phyloP scores from a whole-genome alignment of 2,329 filamentous ascomycete genomes.

The Trichoderma atroviride region DNA sequence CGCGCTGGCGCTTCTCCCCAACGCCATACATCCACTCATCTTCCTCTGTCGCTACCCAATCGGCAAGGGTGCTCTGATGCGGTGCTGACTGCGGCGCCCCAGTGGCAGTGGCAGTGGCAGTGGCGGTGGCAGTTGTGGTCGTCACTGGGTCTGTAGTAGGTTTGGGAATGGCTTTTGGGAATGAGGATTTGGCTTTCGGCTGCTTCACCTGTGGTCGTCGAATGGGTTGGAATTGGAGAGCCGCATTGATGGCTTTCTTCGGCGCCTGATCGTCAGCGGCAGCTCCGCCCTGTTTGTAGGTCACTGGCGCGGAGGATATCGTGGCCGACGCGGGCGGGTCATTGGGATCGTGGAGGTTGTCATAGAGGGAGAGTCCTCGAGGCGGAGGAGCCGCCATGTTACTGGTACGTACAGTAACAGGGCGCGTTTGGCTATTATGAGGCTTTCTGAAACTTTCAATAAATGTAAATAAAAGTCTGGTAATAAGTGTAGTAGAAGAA shows the following conservation, averaged over 20 bases:
- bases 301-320: constrained; percentile 76
- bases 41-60: constrained; percentile 78
- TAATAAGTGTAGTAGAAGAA: not conserved
- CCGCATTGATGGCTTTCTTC: constrained; percentile 63
- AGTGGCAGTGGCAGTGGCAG: constrained; percentile 30
- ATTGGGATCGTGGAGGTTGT: constrained; percentile 72
- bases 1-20: constrained; percentile 70
- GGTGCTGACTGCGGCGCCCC: constrained; percentile 44
- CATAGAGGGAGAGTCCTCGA: constrained; percentile 74
- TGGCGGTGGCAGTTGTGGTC: constrained; percentile 36
- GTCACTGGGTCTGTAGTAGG: constrained; percentile 39
- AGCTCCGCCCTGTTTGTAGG: constrained; percentile 63
- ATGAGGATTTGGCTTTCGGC: constrained; percentile 61
- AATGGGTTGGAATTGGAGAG: constrained; percentile 84
- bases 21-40: constrained; percentile 75
- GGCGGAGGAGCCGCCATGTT: constrained; percentile 43
- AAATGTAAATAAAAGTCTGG: not conserved
- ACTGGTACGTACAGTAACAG: not conserved
- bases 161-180: constrained; percentile 50
- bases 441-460: not conserved
- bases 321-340: constrained; percentile 56
- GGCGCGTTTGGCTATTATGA: not conserved
- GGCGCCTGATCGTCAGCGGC: constrained; percentile 47
- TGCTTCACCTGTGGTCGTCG: constrained; percentile 70
- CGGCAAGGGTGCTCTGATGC: constrained; percentile 71